Percentiles rank a stretch among this genome's conserved stretches.
These are phyloP conservation scores for Monosporascus sp. DNA, from an alignment of 2,329 filamentous ascomycete genomes.

Conservation along the genomic window DNA sequence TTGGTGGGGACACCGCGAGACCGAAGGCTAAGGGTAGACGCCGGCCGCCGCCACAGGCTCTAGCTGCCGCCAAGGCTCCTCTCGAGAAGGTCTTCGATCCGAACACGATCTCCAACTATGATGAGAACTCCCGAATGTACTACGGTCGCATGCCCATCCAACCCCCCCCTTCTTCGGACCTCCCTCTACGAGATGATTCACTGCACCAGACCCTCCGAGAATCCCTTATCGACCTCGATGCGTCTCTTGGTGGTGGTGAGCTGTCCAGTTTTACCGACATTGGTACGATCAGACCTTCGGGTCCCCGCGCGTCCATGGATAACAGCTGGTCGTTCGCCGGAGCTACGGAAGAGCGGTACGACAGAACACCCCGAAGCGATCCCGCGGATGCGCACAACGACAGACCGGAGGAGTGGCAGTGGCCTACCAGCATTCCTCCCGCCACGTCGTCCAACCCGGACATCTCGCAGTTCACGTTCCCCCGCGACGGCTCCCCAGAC, in stretches of 20 bases:
- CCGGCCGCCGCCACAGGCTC: conserved; percentile 51
- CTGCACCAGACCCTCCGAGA: conserved; percentile 49
- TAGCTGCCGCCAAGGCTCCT: conserved; percentile 53
- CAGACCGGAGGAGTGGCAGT: conserved; percentile 53
- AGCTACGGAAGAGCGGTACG: conserved; percentile 33
- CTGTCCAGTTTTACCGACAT: conserved; percentile 56
- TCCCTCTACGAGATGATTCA: conserved; percentile 55
- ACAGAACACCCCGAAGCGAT: conserved; percentile 51
- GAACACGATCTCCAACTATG: conserved; percentile 59
- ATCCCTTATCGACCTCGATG: conserved; percentile 61
- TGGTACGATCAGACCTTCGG: conserved; percentile 50
- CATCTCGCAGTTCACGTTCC: conserved; percentile 45
- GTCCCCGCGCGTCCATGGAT: conserved; percentile 41
- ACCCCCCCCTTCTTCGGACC: conserved; percentile 41
- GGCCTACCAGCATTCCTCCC: conserved; percentile 48
- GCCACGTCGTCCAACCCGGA: conserved; percentile 48
- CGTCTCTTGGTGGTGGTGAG: conserved; percentile 50
- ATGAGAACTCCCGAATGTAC: conserved; percentile 57
- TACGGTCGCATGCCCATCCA: conserved; percentile 38
- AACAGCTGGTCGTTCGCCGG: conserved; percentile 42
- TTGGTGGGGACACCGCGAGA: conserved; percentile 47
- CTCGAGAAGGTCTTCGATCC: conserved; percentile 63
- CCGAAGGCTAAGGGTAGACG: conserved; percentile 48
- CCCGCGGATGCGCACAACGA: conserved; percentile 50
- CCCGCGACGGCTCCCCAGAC: conserved; percentile 25